These are phyloP conservation scores for Candida glucosophila DNA, from an alignment of 1,139 yeast genomes.

Conservation along the genomic window DNA sequence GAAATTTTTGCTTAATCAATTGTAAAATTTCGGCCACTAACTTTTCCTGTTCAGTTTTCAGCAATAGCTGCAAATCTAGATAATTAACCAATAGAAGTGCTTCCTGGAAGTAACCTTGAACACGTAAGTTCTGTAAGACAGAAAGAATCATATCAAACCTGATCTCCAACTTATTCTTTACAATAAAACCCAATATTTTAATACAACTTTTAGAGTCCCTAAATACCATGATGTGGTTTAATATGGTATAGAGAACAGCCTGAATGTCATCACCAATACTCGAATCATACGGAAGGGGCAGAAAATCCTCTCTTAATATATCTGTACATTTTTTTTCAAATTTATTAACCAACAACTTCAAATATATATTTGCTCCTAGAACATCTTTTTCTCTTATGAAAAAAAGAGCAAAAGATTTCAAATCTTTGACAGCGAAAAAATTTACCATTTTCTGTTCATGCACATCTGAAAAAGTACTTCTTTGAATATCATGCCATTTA, in stretches of 20 bases:
- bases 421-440: slow-evolving; percentile 22
- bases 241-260: slow-evolving; percentile 18
- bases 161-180: slow-evolving; percentile 18
- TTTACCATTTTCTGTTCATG: slow-evolving; percentile 21
- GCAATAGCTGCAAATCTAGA: slow-evolving; percentile 16
- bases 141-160: slow-evolving; percentile 16
- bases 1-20: slow-evolving; percentile 22
- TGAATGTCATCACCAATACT: slow-evolving; percentile 16
- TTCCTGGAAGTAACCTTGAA: slow-evolving; percentile 23
- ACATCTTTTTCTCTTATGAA: slow-evolving; percentile 21
- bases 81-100: slow-evolving; percentile 28
- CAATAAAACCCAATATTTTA: slow-evolving; percentile 26
- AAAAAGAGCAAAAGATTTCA: slow-evolving; percentile 15
- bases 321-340: slow-evolving; percentile 21
- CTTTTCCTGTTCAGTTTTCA: slow-evolving; percentile 9
- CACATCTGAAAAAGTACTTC: slow-evolving; percentile 8
- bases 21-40: slow-evolving; percentile 24
- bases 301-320: slow-evolving; percentile 6
- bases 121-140: slow-evolving; percentile 21
- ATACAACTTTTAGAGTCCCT: slow-evolving; percentile 27
- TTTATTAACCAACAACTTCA: slow-evolving; percentile 27
- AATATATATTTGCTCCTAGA: slow-evolving; percentile 24
- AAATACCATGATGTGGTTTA: slow-evolving; percentile 29
- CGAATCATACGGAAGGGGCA: slow-evolving; percentile 9
- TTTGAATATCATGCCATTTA: slow-evolving; percentile 28